Percentiles rank a stretch among this genome's conserved stretches.
phyloP scores from a whole-genome alignment of 192 early-diverging fungal species.

The Anaeromyces robustus region DNA sequence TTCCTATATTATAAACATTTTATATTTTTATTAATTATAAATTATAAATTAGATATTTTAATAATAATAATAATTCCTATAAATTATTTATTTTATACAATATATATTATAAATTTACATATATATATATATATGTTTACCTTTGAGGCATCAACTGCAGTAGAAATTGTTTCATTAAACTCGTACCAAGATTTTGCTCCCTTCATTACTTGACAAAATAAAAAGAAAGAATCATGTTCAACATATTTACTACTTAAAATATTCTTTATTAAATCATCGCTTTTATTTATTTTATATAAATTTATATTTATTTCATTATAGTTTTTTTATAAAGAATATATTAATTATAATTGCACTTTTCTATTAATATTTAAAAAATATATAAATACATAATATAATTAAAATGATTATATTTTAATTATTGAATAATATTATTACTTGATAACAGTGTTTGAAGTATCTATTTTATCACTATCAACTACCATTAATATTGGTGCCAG shows the following conservation, averaged over 20 bases:
- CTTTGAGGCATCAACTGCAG: background rate
- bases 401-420: too few species aligned
- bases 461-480: conserved; percentile 52
- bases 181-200: conserved; percentile 75
- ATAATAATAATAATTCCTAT: background rate
- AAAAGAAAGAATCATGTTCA: conserved; percentile 70
- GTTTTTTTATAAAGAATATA: too few species aligned
- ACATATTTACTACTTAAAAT: conserved; percentile 54
- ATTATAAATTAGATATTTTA: background rate
- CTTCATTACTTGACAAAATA: conserved; percentile 74
- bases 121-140: background rate
- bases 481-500: conserved; percentile 67
- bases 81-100: too few species aligned
- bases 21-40: conserved; percentile 15
- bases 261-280: conserved; percentile 2
- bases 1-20: conserved; percentile 9
- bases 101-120: too few species aligned
- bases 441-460: background rate
- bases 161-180: conserved; percentile 18
- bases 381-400: too few species aligned
- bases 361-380: too few species aligned
- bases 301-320: too few species aligned
- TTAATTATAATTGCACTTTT: too few species aligned
- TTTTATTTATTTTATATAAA: background rate
- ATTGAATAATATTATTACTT: background rate